These are phyloP conservation scores for Periconia sp. DNA, from an alignment of 2,329 filamentous ascomycete species.

Conservation along the genomic window DNA sequence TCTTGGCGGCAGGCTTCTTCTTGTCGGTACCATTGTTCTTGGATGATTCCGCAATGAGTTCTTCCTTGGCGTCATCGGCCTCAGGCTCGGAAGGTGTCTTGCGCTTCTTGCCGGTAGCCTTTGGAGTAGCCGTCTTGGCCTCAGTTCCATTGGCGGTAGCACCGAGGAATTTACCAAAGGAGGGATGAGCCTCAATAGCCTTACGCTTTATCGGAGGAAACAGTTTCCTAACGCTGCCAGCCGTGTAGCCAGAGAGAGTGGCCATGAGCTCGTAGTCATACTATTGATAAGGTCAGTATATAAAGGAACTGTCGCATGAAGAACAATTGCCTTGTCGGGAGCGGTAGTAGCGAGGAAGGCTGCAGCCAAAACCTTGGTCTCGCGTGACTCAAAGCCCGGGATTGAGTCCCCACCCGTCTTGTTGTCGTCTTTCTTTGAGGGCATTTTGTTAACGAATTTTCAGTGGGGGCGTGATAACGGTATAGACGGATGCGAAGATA, in stretches of 20 bases:
- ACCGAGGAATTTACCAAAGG: conserved; percentile 32
- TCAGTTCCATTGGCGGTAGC: conserved; percentile 5
- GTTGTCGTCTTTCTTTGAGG: conserved; percentile 33
- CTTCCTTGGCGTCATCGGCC: neutral
- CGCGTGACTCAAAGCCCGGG: conserved; percentile 27
- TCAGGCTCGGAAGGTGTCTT: conserved; percentile 5
- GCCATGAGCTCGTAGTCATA: conserved; percentile 39
- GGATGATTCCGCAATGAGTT: too few relatives aligned
- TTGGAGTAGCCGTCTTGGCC: conserved; percentile 8
- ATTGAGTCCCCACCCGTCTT: conserved; percentile 9
- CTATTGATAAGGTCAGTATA: conserved; percentile 15
- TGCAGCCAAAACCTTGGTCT: conserved; percentile 38
- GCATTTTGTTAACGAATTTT: too few relatives aligned
- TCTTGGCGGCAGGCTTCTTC: neutral
- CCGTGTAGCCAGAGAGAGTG: conserved; percentile 34
- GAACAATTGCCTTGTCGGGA: conserved; percentile 40
- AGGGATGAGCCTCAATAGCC: conserved; percentile 25
- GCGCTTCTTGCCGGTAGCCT: conserved; percentile 12
- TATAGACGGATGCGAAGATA: neutral
- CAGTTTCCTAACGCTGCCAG: conserved; percentile 41
- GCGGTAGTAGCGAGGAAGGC: conserved; percentile 34
- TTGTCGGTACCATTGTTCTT: too few relatives aligned
- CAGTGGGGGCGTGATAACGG: too few relatives aligned
- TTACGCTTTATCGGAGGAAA: conserved; percentile 41
- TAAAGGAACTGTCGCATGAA: conserved; percentile 8